These are phyloP conservation scores for Dothistroma septosporum DNA, from an alignment of 2,329 filamentous ascomycete species.

Conservation along the genomic window DNA sequence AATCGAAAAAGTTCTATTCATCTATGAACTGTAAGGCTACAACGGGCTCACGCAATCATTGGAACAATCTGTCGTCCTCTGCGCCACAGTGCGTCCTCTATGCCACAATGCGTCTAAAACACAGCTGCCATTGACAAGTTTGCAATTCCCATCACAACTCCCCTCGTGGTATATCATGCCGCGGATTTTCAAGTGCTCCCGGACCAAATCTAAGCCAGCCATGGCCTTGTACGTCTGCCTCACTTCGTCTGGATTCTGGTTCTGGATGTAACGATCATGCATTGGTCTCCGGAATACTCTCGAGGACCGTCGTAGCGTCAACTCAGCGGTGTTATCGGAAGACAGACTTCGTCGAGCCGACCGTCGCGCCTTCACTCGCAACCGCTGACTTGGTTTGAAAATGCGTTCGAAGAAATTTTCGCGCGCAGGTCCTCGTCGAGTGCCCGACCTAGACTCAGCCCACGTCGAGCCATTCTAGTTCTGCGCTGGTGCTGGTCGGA, in stretches of 20 bases:
- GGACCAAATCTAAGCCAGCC: neutral
- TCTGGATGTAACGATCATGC: neutral
- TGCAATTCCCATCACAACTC: neutral
- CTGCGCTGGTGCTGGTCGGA: constrained; percentile 1
- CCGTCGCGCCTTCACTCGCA: neutral
- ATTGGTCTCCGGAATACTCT: neutral
- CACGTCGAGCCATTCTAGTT: neutral
- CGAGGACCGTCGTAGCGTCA: neutral
- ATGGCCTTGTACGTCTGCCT: neutral
- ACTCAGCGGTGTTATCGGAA: neutral
- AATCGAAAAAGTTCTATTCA: neutral
- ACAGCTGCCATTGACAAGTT: neutral
- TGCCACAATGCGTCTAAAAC: neutral
- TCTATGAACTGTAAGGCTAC: neutral
- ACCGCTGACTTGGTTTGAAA: too few species aligned
- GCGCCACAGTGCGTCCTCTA: neutral
- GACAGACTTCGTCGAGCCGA: neutral
- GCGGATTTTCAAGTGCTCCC: neutral
- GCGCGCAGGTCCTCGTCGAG: neutral
- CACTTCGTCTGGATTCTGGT: neutral
- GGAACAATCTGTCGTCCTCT: neutral
- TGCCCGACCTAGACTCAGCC: neutral
- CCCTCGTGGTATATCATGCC: neutral
- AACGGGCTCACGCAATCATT: neutral
- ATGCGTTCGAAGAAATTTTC: too few species aligned